These are phyloP conservation scores for Leptographium wingfieldii DNA, from an alignment of 2,329 filamentous ascomycete species.

Conservation along the genomic window DNA sequence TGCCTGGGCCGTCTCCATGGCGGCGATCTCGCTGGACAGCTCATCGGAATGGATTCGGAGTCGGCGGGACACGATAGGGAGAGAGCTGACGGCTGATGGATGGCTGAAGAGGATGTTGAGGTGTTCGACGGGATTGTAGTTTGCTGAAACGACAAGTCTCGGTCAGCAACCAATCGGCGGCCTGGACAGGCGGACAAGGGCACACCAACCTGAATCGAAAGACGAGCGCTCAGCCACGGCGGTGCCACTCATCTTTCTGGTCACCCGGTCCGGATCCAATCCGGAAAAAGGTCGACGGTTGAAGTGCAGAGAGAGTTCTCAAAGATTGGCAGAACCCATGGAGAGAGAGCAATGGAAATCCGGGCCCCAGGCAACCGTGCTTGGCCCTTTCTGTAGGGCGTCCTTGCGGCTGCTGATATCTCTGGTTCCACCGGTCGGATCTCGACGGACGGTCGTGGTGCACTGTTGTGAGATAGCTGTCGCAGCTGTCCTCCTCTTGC, in stretches of 20 bases:
- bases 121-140: slow-evolving; percentile 65
- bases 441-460: not conserved
- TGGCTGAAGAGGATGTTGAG: slow-evolving; percentile 90
- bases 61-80: slow-evolving; percentile 59
- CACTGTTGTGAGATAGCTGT: too few species aligned
- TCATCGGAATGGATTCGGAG: slow-evolving; percentile 69
- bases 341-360: not conserved
- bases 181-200: not conserved
- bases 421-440: not conserved
- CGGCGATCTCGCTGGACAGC: slow-evolving; percentile 64
- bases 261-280: not conserved
- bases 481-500: too few species aligned
- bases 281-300: too few species aligned
- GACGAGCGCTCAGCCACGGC: slow-evolving; percentile 9
- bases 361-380: not conserved
- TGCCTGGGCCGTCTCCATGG: slow-evolving; percentile 64
- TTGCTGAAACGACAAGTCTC: not conserved
- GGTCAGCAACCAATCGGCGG: not conserved
- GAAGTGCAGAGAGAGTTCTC: too few species aligned
- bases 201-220: slow-evolving; percentile 12
- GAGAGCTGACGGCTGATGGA: slow-evolving; percentile 68
- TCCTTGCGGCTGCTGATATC: not conserved
- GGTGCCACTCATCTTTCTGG: slow-evolving; percentile 8
- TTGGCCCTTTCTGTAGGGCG: too few species aligned
- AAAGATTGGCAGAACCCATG: not conserved